Evolutionary conservation across 352 stramenopile genomes (phyloP), one percentile per base, ranked within the genome.

Genomic region (Phytophthora sojae): DNA sequence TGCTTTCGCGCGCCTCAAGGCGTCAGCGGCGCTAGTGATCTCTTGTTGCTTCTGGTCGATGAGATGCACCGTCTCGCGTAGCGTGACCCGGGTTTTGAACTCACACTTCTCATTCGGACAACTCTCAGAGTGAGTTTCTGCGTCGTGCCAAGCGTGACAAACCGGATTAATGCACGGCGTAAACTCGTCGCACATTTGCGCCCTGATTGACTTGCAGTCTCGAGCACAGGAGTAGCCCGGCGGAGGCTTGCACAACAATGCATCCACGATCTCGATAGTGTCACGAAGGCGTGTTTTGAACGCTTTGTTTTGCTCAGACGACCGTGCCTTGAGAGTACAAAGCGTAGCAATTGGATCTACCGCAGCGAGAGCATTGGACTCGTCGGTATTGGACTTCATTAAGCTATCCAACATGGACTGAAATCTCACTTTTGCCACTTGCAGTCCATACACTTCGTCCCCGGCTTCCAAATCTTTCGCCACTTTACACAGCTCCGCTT

Each of bases 61-160:
- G n/a, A 86, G 83, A 71, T 90, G 83, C 77, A 88, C 79, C 19
- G 80, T 90, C 55, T 90, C 82, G 17, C 82, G 82, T 23, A 88
- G 60, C 70, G 81, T 81, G 21, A 90, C 68, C 37, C 82, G 82
- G 56, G 67, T 85, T 17, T 77, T 83, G 61, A 90, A 82, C 68
- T 90, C 82, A 51, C 80, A 90, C 14, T 83, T 67, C 5, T 62
- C 55, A 64, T 89, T 86, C 52, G 70, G 54, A 35, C 82, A 90
- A n/a, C 55, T 63, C 23, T 86, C 80, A 2, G 68, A 82, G 69
- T 90, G 80, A 17, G 80, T 75, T 61, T 90, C 81, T 5, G 85
- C 82, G 19, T 89, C 77, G 55, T 90, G 82, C 82, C 82, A 90
- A 17, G 77, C 65, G 25, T 79, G 78, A 21, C 82, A 89, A 26